Conservation (phyloP, 129 eudicot species). For the Pseudognaphalium luteoalbum region DNA sequence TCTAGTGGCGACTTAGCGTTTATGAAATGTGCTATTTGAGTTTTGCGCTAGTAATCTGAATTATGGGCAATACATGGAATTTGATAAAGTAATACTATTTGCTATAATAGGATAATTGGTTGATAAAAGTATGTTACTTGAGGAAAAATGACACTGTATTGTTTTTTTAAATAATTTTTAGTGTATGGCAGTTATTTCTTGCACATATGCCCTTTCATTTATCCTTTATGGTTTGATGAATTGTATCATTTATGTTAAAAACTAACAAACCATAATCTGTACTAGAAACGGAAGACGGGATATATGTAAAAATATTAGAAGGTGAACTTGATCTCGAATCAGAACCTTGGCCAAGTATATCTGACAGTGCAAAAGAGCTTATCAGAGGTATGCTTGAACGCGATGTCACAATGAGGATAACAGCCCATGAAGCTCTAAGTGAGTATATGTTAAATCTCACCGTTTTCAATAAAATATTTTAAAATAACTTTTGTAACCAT, state of each 20-base stretch:
- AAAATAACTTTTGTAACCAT: not conserved
- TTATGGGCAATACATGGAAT: not conserved
- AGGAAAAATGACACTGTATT: not conserved
- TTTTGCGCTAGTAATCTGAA: too few relatives aligned
- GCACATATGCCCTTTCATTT: not conserved
- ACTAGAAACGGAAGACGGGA: slow-evolving; percentile 85
- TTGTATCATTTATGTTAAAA: not conserved
- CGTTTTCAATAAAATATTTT: not conserved
- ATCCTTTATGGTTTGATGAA: not conserved
- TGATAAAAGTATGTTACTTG: not conserved
- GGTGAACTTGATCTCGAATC: slow-evolving; percentile 91
- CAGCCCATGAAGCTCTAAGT: slow-evolving; percentile 82
- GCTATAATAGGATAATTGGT: not conserved
- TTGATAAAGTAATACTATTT: not conserved
- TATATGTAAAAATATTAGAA: slow-evolving; percentile 71
- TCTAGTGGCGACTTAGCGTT: too few relatives aligned
- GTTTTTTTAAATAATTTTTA: not conserved
- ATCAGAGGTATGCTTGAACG: slow-evolving; percentile 76
- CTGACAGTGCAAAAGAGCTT: slow-evolving; percentile 85
- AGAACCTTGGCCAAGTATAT: slow-evolving; percentile 93
- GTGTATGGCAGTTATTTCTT: not conserved
- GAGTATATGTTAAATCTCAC: slow-evolving; percentile 28
- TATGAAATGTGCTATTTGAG: too few relatives aligned
- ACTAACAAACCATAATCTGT: slow-evolving; percentile 22
- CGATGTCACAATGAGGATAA: slow-evolving; percentile 63